These are phyloP conservation scores for Annulohypoxylon truncatum DNA, from an alignment of 2,329 filamentous ascomycete species.

Conservation along the genomic window DNA sequence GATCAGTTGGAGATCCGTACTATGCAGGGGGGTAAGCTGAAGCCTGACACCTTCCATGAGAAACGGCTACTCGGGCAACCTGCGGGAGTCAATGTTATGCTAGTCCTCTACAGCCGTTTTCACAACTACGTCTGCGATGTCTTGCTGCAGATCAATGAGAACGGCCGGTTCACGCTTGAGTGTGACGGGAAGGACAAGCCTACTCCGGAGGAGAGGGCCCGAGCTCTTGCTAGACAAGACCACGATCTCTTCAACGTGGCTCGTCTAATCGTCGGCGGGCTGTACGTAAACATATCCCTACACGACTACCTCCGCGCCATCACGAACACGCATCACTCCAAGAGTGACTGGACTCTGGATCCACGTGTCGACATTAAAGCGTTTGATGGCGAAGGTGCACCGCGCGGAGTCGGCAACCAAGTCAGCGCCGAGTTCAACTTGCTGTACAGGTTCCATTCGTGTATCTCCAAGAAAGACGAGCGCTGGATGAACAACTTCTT, in stretches of 20 bases:
- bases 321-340: slow-evolving; percentile 67
- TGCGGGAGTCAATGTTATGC: slow-evolving; percentile 73
- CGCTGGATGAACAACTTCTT: slow-evolving; percentile 69
- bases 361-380: slow-evolving; percentile 69
- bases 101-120: slow-evolving; percentile 76
- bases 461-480: slow-evolving; percentile 70
- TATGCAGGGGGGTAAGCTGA: slow-evolving; percentile 73
- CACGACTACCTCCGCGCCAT: slow-evolving; percentile 72
- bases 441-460: slow-evolving; percentile 73
- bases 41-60: slow-evolving; percentile 77
- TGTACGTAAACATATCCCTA: slow-evolving; percentile 68
- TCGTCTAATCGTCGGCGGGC: slow-evolving; percentile 63
- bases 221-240: slow-evolving; percentile 57
- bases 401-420: slow-evolving; percentile 72
- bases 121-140: slow-evolving; percentile 76
- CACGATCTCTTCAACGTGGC: slow-evolving; percentile 68
- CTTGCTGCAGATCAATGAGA: slow-evolving; percentile 74
- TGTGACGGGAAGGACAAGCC: slow-evolving; percentile 32
- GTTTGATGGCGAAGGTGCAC: slow-evolving; percentile 58
- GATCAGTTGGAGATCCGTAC: slow-evolving; percentile 74
- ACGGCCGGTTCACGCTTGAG: slow-evolving; percentile 67
- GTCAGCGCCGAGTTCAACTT: slow-evolving; percentile 77
- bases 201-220: slow-evolving; percentile 47
- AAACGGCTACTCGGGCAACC: slow-evolving; percentile 73
- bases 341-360: slow-evolving; percentile 71